A percentile compares a stretch with the other conserved stretches of the same genome.
Conservation (phyloP, 176 grass and related monocot genomes). For the Puccinellia tenuiflora region DNA sequence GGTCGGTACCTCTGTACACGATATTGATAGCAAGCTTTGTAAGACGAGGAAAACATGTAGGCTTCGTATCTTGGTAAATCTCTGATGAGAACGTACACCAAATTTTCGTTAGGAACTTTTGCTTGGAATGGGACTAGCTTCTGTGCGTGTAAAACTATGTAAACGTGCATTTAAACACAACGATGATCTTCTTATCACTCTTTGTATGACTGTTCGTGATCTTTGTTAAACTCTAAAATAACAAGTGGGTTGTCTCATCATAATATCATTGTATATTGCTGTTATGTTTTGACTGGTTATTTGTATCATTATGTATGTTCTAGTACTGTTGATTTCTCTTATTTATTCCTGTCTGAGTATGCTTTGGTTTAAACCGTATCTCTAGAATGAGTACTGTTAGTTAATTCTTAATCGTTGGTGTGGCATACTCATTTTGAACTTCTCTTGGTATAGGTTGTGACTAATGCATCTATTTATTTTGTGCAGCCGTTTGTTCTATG, state of each 20-base stretch:
- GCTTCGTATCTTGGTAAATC: neutral
- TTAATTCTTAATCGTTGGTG: neutral
- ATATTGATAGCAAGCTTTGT: neutral
- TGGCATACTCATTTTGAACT: neutral
- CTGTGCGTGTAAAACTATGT: neutral
- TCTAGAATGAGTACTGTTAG: neutral
- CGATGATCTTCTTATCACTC: neutral
- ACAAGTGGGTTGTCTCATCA: neutral
- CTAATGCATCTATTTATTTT: neutral
- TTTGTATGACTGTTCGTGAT: neutral
- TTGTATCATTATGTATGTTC: neutral
- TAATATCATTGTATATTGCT: too few relatives aligned
- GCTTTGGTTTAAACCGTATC: neutral
- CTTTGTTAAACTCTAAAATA: neutral
- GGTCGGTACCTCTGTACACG: neutral
- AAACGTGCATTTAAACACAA: neutral
- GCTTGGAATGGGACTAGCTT: neutral
- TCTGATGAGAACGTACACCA: neutral
- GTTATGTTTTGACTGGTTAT: neutral
- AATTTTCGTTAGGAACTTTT: neutral
- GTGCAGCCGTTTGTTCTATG: conserved; percentile 57
- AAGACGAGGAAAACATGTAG: neutral
- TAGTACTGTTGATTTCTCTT: neutral
- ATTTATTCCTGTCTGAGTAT: neutral
- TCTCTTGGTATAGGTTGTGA: neutral